Evolutionary conservation across 164 flowering plant species (phyloP).

Genomic region (Magnolia kwangsiensis): DNA sequence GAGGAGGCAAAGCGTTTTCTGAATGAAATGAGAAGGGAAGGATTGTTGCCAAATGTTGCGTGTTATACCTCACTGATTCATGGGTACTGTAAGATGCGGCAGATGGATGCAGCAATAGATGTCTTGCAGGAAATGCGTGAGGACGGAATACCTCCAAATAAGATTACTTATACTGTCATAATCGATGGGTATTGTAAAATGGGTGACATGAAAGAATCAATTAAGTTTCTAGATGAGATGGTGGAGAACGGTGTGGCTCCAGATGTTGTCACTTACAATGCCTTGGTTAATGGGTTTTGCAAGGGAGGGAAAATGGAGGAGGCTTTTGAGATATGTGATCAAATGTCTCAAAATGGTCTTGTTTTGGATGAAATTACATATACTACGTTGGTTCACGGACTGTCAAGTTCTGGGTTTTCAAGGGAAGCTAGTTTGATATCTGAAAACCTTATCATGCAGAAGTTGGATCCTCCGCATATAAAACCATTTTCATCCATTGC

Average conservation of each 20-base stretch:
- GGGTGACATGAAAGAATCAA: conserved; percentile 43
- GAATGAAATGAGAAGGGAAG: conserved; percentile 54
- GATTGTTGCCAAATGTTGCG: conserved; percentile 53
- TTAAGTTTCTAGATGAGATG: conserved; percentile 53
- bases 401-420: conserved; percentile 18
- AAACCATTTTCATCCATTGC: conserved; percentile 2
- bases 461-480: conserved; percentile 12
- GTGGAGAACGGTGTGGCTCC: conserved; percentile 49
- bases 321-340: conserved; percentile 45
- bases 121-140: conserved; percentile 51
- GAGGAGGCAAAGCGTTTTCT: conserved; percentile 47
- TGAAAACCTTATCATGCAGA: conserved; percentile 8
- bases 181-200: conserved; percentile 55
- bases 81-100: conserved; percentile 67
- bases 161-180: conserved; percentile 63
- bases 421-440: conserved; percentile 27
- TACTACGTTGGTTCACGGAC: conserved; percentile 47
- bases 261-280: conserved; percentile 64
- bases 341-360: conserved; percentile 37
- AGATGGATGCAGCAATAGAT: conserved; percentile 46
- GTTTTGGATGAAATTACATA: conserved; percentile 48
- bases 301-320: conserved; percentile 47
- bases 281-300: conserved; percentile 38
- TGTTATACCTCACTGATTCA: conserved; percentile 66
- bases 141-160: conserved; percentile 46